Base-by-base conservation (phyloP, 2,329 filamentous ascomycete species). In the Claviceps digitariae region DNA sequence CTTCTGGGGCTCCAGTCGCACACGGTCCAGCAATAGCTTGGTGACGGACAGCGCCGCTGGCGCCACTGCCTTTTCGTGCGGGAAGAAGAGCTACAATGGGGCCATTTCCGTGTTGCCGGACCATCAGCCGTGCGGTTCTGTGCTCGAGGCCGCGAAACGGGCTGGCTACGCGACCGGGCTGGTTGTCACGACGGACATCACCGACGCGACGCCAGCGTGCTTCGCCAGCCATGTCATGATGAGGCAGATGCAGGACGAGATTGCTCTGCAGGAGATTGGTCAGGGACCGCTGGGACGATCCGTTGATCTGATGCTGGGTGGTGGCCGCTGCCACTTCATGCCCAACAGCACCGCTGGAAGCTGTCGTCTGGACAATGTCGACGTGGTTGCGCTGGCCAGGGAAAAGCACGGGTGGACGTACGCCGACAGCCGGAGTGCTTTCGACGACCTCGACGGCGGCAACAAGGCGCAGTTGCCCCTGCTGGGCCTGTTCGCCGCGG, bases 1-100 rank as follows among this genome's bases (percentile, higher is more conserved):
- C 68, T 81, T 95, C 56, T 91, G 95, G 73, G 93, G 93, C 52
- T 86, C 87, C 54, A 94, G 87, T 58, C 79, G 93, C 56, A 98
- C 93, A 21, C 78, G 90, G 54, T 95, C 88, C 51, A 84, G 81
- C 59, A 89, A 79, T 63, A 91, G 85, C 54, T 74, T 97, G 56
- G 86, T 98, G 51, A 98, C 93, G 1, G 93, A 98, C 69, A 95
- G 87, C 55, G 93, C 93, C 5, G 93, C 93, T n/a, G 93, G 93
- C 40, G 93, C 93, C 3, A 98, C 93, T 0, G 93, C 93, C 1
- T 98, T 98, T 67, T 90, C 88, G 2, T 98, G 93, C 63, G 91
- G 82, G 21, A 72, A 77, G 64, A 98, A 98, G 79, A 95, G 85
- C 67, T 98, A 98, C 73, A 98, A 98, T 64, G 90, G 90, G 48